Base-by-base conservation (phyloP, 768 basidiomycete species). In the Rhodosporidiobolus sp. region DNA sequence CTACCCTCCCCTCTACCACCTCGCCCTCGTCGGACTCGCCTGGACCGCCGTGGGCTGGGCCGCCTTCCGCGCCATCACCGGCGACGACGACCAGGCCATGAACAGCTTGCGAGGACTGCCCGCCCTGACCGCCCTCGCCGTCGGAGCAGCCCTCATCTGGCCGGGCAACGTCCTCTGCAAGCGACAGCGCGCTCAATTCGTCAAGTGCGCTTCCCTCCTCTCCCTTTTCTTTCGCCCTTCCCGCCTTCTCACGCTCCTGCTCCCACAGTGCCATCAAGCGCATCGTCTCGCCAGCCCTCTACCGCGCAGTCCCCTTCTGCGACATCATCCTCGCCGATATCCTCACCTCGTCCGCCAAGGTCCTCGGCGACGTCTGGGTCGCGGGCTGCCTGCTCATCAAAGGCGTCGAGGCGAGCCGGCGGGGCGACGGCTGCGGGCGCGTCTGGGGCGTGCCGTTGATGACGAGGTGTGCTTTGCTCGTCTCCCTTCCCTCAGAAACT, bases 321-420 rank as follows among this genome's bases (percentile, higher is more conserved):
- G 96, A 99, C 80, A 87, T 99, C 32, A 86, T 98, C 55, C 87
- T 95, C 69, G 94, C 95, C 70, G 96, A 98, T 84, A 87, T 98
- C 72, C 86, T 94, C 78, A 99, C 96, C 3, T 97, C 94, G 4
- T 95, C 91, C 78, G 94, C 96, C 48, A 97, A 96, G 83, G 93
- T 99, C 52, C 83, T 97, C 28, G 95, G 95, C 20, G 96, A 98
- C 78, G 83, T 94, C 53, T 97, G 92, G 92, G 83, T 97, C 55
- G 92, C 91, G 9, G 77, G 58, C 28, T 73, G 66, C 65, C 58
- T 69, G 32, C 35, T 72, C 64, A 12, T 58, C 32, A 38, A 45
- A 20, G 59, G 54, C 65, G 62, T 26, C 59, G 61, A 50, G 54
- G 63, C 35, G 59, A 63, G n/a, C 49, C 22, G 48, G 16, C 48